Evolutionary conservation across 2,329 filamentous ascomycete genomes (phyloP), one percentile per base, ranked within the genome.

Genomic region (Ceratocystis cubensis): DNA sequence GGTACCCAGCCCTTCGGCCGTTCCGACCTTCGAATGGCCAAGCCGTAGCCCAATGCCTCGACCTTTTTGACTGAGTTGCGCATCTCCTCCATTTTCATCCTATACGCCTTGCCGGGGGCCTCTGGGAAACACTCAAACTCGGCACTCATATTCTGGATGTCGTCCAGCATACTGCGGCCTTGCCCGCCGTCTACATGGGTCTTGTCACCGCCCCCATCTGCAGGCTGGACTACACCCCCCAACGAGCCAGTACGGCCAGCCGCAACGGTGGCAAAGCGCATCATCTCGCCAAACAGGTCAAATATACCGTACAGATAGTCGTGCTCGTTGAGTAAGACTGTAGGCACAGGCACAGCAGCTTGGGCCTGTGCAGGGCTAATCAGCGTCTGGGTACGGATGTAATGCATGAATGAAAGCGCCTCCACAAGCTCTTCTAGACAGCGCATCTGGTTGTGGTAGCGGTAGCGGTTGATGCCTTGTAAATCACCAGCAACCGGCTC

Each of bases 351-450:
- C 5, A 86, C 74, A 1, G 77, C 75, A 0, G 72, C 76, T 37
- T 79, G 75, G 0, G 88, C 81, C 66, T 89, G 83, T 0, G 83
- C 79, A 8, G 83, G 83, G 0, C 85, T 83, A 70, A 97, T 86
- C 61, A 97, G 80, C 0, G 78, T 82, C 73, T 96, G 90, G 1
- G 84, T 85, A 61, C 84, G 82, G 44, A 99, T 83, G 76, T 99
- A 99, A 75, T 96, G 86, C 68, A 88, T 82, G 74, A 99, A 96
- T 0, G 89, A 88, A 33, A 95, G 79, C 0, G 93, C 92, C 78
- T 99, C 94, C 75, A 96, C 88, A 73, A 91, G 94, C 76, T 99
- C 94, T 76, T 99, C 94, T 64, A 96, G 85, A 62, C 91, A 93
- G 25, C 88, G 88, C 70, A 96, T 86, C 65, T 91, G 85, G 66